A percentile compares a stretch with the other conserved stretches of the same genome.
Evolutionary conservation across 768 basidiomycete genomes (phyloP).

Genomic region (Mycena metata): DNA sequence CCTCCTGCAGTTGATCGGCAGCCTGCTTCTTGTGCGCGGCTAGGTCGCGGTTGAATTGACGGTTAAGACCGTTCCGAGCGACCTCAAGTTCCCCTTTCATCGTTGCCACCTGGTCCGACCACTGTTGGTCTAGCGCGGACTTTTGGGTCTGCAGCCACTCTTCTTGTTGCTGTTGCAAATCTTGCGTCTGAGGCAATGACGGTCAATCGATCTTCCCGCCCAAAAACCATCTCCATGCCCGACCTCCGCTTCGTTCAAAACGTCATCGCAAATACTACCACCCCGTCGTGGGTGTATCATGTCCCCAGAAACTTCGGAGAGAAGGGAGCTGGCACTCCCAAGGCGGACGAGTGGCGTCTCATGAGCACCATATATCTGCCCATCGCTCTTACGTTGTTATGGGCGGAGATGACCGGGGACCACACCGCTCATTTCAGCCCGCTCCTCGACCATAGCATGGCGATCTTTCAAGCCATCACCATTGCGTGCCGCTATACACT

Average conservation of each 20-base stretch:
- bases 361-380: conserved; percentile 50
- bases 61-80: no score
- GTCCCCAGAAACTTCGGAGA: conserved; percentile 47
- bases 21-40: no score
- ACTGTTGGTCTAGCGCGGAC: no score
- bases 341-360: conserved; percentile 52
- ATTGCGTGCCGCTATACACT: conserved; percentile 33
- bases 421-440: conserved; percentile 2
- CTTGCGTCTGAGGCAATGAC: no score
- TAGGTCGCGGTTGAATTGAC: no score
- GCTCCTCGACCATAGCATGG: conserved; percentile 45
- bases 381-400: conserved; percentile 48
- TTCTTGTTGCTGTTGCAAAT: no score
- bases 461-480: conserved; percentile 43
- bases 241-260: conserved; percentile 36
- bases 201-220: neutral
- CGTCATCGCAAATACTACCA: conserved; percentile 40
- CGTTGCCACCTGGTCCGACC: no score
- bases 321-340: conserved; percentile 46
- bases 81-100: no score
- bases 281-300: conserved; percentile 44
- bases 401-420: conserved; percentile 39
- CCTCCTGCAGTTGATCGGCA: no score
- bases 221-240: conserved; percentile 15
- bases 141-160: no score